Base-by-base conservation (phyloP, 805 yeast genomes). In the Suhomyces xylopsoci region DNA sequence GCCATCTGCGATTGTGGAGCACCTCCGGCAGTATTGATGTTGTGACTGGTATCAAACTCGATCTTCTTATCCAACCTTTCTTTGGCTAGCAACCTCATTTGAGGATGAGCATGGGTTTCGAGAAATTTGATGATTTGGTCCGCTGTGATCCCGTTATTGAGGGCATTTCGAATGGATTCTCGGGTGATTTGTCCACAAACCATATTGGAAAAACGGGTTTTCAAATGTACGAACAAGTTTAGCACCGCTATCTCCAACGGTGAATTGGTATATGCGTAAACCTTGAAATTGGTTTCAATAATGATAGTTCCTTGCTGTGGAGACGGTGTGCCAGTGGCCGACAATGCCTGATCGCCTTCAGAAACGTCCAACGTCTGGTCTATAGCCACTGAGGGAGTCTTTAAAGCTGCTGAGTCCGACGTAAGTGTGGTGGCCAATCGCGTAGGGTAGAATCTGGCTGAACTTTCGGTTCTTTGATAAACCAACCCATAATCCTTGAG, bases 181-280 rank as follows among this genome's bases (percentile, higher is more conserved):
- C 98, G 82, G 5, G 97, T 92, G 53, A 94, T 81, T 58, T 88
- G 90, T 1, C 99, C 99, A 3, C 94, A 83, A 3, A 94, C 97
- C 86, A 94, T 84, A 65, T 94, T 94, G 12, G 91, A 77, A 67
- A 94, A 94, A 55, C 99, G 77, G 0, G 96, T 81, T 58, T 83
- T 86, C 55, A 94, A 71, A 63, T 90, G 94, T 24, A 90, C 96
- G 72, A 94, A 94, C 45, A 94, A 68, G 64, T 91, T 89, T 51
- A 94, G 74, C 54, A 94, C 88, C 9, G 98, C 97, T 58, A 93
- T 92, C 69, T 94, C 98, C 52, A 94, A 74, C 1, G 98, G 97
- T 1, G 97, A 90, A 56, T 90, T 87, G 2, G 97, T 90, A 66
- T 92, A 92, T 45, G 97, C 93, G 62, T 94, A 94, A 5, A 94